phyloP scores from a whole-genome alignment of 164 flowering plant species.

The Aristolochia fimbriata region DNA sequence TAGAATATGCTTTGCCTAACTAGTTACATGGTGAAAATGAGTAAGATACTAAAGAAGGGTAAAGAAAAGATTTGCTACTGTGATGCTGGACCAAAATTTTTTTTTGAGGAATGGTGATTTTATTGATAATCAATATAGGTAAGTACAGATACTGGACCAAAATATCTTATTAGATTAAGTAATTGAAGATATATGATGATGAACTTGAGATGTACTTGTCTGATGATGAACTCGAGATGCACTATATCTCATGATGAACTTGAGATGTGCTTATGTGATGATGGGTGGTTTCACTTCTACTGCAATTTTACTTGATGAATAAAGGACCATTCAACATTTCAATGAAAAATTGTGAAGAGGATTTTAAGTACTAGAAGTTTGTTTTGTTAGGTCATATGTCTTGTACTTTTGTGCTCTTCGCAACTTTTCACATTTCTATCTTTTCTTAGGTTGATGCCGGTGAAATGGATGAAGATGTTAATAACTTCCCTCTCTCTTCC shows the following conservation, averaged over 20 bases:
- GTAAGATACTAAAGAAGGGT: no score
- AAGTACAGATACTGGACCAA: no score
- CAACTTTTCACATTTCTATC: background rate
- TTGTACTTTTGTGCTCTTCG: background rate
- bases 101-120: no score
- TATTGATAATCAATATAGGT: no score
- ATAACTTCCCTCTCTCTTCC: constrained; percentile 29
- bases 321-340: background rate
- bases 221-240: background rate
- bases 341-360: no score
- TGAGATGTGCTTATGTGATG: background rate
- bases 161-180: no score
- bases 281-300: background rate
- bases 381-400: background rate
- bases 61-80: no score
- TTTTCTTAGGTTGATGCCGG: constrained; percentile 18
- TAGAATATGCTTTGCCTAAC: no score
- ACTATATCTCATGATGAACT: background rate
- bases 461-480: constrained; percentile 20
- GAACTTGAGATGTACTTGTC: background rate
- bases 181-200: no score
- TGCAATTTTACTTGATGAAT: background rate
- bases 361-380: background rate
- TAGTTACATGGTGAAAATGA: no score
- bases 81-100: no score